Evolutionary conservation across 805 yeast genomes (phyloP).

Genomic region (Danielia reshetovae): DNA sequence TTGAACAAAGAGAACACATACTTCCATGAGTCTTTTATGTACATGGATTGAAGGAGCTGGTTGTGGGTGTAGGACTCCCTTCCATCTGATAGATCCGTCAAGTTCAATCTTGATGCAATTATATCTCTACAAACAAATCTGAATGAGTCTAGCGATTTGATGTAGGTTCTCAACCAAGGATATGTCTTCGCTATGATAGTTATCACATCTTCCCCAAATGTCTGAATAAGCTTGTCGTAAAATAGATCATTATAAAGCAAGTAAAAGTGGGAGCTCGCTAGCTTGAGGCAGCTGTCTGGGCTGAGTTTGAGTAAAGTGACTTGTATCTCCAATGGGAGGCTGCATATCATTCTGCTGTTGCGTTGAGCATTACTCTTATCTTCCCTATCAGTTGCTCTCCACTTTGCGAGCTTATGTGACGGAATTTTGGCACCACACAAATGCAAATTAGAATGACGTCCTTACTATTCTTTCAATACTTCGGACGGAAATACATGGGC

Average conservation of each 20-base stretch:
- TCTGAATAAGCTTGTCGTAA: conserved; percentile 33
- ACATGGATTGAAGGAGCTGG: conserved; percentile 15
- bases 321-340: conserved; percentile 44
- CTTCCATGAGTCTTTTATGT: conserved; percentile 52
- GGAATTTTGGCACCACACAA: no score
- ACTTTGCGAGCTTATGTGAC: neutral
- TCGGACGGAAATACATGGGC: no score
- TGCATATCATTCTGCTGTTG: conserved; percentile 8
- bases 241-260: conserved; percentile 47
- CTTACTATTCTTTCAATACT: neutral
- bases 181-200: conserved; percentile 30
- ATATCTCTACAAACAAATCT: conserved; percentile 23
- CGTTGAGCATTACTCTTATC: neutral
- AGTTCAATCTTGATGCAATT: conserved; percentile 23
- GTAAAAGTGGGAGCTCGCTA: conserved; percentile 42
- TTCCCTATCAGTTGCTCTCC: neutral
- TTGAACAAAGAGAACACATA: conserved; percentile 47
- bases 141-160: conserved; percentile 36
- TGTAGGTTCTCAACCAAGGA: conserved; percentile 36
- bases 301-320: conserved; percentile 27
- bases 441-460: no score
- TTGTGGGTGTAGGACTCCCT: conserved; percentile 9
- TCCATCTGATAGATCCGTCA: conserved; percentile 16
- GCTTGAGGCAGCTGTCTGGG: conserved; percentile 33
- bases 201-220: conserved; percentile 36